These are phyloP conservation scores for Talaromyces borbonicus DNA, from an alignment of 495 filamentous ascomycete genomes.

Conservation along the genomic window DNA sequence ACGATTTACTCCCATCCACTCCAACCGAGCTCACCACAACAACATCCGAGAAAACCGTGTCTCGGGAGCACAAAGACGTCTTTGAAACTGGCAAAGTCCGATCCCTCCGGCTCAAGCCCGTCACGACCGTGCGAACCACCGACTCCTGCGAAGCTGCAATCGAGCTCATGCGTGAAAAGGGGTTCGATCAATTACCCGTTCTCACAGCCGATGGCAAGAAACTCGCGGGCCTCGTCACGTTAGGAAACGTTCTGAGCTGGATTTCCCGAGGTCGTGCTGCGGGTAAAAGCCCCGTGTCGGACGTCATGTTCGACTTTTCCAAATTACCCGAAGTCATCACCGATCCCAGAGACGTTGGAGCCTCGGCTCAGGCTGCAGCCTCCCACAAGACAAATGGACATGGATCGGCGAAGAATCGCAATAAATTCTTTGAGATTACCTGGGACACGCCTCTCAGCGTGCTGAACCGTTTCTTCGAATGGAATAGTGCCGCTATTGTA, in stretches of 20 bases:
- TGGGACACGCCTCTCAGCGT: constrained; percentile 75
- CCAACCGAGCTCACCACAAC: constrained; percentile 38
- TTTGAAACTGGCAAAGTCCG: constrained; percentile 67
- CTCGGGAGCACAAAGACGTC: constrained; percentile 22
- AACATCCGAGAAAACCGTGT: constrained; percentile 24
- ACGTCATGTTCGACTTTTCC: constrained; percentile 95
- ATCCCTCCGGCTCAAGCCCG: constrained; percentile 77
- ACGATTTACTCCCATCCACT: constrained; percentile 65
- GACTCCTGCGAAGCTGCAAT: constrained; percentile 73
- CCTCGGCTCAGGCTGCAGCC: constrained; percentile 6
- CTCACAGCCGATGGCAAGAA: constrained; percentile 55
- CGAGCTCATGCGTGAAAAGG: constrained; percentile 93
- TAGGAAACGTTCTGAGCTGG: constrained; percentile 88
- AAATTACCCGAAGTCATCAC: constrained; percentile 81
- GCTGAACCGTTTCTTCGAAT: constrained; percentile 88
- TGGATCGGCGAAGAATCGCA: constrained; percentile 27
- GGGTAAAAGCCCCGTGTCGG: constrained; percentile 57
- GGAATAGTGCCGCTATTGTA: constrained; percentile 92
- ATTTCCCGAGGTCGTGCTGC: constrained; percentile 72
- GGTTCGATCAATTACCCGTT: constrained; percentile 93
- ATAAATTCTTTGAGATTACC: constrained; percentile 89
- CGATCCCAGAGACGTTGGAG: constrained; percentile 56
- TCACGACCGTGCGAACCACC: constrained; percentile 66
- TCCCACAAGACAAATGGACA: constrained; percentile 3
- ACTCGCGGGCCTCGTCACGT: constrained; percentile 83